Base-by-base conservation (phyloP, 140 eudicot species). In the Cichorium intybus region DNA sequence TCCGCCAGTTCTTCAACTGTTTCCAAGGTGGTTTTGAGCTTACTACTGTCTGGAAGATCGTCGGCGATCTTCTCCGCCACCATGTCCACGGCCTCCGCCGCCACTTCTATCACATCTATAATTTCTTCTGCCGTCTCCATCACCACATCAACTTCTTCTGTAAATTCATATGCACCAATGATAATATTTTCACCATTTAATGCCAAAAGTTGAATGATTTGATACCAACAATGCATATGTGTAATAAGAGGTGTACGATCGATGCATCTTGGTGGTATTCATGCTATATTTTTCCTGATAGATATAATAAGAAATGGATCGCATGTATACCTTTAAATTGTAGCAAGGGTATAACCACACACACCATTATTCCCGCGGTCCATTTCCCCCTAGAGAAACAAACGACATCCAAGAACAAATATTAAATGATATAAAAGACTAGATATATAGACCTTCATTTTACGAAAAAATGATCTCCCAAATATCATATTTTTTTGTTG, bases 51-150 rank as follows among this genome's bases (percentile, higher is more conserved):
- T 0, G 75, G 71, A 64, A 83, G 89, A 55, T 79, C 85, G 7
- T 55, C 69, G 9, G 24, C 20, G 6, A 83, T 58, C 73, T 68
- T 62, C 62, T 83, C 89, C 8, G 83, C 82, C 68, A 71, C 78
- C 69, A 53, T 76, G 55, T 83, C 89, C 64, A 83, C 78, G 48
- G 66, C 72, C 37, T 68, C 82, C 6, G 89, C 80, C 73, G 66
- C 73, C 62, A 71, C 75, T 56, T 72, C 82, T 5, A 79, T 72
- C 14, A 45, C 80, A 37, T 79, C 85, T 14, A 70, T 77, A 7
- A 83, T 34, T 23, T 79, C 75, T 62, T 83, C 89, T 4, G 62
- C 58, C 6, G 66, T 69, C 55, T 64, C 66, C 31, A 83, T 75
- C 17, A 75, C 73, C 18, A 57, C 33, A 6, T 83, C 85, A 10